These are phyloP conservation scores for Phoenix roebelenii DNA, from an alignment of 176 grass and related monocot species.

Conservation along the genomic window DNA sequence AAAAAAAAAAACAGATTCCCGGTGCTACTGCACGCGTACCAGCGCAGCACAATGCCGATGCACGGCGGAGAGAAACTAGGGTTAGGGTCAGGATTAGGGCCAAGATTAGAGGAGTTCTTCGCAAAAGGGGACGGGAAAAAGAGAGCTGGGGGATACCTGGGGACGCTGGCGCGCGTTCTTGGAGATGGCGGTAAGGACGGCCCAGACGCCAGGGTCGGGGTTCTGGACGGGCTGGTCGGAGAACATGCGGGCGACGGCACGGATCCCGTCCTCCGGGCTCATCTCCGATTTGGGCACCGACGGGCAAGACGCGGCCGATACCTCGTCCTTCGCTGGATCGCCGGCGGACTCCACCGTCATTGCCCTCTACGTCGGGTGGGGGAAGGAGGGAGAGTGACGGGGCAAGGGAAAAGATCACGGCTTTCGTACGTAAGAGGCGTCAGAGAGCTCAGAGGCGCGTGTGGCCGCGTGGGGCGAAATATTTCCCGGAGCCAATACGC, in stretches of 20 bases:
- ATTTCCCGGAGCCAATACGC: too few relatives aligned
- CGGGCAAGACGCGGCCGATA: conserved; percentile 10
- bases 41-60: too few relatives aligned
- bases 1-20: too few relatives aligned
- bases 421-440: too few relatives aligned
- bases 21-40: too few relatives aligned
- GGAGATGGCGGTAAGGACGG: conserved; percentile 77
- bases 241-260: conserved; percentile 60
- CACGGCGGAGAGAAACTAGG: conserved; percentile 5
- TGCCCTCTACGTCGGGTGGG: not conserved
- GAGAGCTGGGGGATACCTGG: conserved; percentile 30
- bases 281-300: conserved; percentile 20
- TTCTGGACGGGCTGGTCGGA: conserved; percentile 58
- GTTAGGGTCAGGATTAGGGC: not conserved
- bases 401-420: too few relatives aligned
- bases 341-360: conserved; percentile 18
- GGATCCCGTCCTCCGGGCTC: conserved; percentile 34
- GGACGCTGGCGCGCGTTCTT: conserved; percentile 55
- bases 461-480: too few relatives aligned
- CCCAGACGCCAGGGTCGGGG: conserved; percentile 64
- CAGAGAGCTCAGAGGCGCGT: too few relatives aligned
- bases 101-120: too few relatives aligned
- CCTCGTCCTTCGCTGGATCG: conserved; percentile 20
- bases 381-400: too few relatives aligned
- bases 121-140: not conserved